A percentile compares a stretch with the other conserved stretches of the same genome.
These are phyloP conservation scores for Uronychia binucleata DNA, from an alignment of 73 alveolate species.

Conservation along the genomic window DNA sequence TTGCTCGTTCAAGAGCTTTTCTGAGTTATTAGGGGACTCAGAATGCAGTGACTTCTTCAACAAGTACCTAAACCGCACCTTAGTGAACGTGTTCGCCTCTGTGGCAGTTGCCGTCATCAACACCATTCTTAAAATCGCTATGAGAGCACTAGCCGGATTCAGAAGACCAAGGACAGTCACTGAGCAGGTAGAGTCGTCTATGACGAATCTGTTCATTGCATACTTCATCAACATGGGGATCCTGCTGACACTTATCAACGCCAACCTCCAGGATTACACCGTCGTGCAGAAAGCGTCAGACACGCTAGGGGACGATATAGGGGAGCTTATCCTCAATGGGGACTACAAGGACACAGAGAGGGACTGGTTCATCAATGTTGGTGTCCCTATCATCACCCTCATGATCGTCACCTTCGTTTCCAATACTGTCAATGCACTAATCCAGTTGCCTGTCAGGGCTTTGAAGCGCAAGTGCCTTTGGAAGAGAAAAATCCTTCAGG, in stretches of 20 bases:
- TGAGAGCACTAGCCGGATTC: neutral
- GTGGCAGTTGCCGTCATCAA: slow-evolving; percentile 8
- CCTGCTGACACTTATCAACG: slow-evolving; percentile 10
- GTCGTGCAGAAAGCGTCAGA: neutral
- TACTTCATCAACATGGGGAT: slow-evolving; percentile 25
- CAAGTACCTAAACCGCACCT: neutral
- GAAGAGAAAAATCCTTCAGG: neutral
- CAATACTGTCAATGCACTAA: neutral
- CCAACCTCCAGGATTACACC: slow-evolving; percentile 19
- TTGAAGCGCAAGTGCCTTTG: neutral
- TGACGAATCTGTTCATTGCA: slow-evolving; percentile 18
- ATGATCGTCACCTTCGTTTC: slow-evolving; percentile 19
- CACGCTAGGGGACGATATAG: slow-evolving; percentile 9
- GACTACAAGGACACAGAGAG: slow-evolving; percentile 19
- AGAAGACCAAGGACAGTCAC: slow-evolving; percentile 14
- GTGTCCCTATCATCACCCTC: slow-evolving; percentile 10
- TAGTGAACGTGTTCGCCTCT: neutral
- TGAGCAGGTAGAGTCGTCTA: neutral
- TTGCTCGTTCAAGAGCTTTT: slow-evolving; percentile 16
- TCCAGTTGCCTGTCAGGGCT: neutral
- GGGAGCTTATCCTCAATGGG: slow-evolving; percentile 19
- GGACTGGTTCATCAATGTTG: slow-evolving; percentile 17
- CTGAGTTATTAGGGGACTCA: neutral
- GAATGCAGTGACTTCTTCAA: neutral
- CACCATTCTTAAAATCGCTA: neutral